Conservation (phyloP, 2,329 filamentous ascomycete species). For the Shiraia sp. region DNA sequence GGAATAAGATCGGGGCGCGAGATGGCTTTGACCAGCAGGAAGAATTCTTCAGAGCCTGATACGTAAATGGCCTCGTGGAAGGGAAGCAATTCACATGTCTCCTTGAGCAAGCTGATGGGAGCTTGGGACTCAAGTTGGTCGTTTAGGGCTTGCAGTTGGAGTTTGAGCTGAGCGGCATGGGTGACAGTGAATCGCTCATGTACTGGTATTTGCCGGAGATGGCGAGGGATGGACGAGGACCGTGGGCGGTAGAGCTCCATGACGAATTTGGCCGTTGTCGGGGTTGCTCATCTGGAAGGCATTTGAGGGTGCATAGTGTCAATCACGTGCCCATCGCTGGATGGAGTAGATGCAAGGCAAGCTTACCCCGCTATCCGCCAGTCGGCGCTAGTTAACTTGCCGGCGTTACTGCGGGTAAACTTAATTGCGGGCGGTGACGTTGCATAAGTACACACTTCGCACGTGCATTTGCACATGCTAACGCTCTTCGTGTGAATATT, state of each 20-base stretch:
- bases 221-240: slow-evolving; percentile 12
- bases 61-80: slow-evolving; percentile 17
- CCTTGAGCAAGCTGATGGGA: slow-evolving; percentile 2
- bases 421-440: too few species aligned
- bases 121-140: slow-evolving; percentile 6
- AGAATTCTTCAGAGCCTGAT: slow-evolving; percentile 22
- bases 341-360: too few species aligned
- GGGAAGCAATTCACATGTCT: slow-evolving; percentile 8
- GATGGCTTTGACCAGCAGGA: slow-evolving; percentile 17
- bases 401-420: too few species aligned
- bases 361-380: too few species aligned
- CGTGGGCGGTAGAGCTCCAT: slow-evolving; percentile 10
- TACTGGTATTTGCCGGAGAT: slow-evolving; percentile 5
- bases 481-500: too few species aligned
- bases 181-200: slow-evolving; percentile 19
- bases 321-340: too few species aligned
- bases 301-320: too few species aligned
- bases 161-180: slow-evolving; percentile 21
- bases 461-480: too few species aligned
- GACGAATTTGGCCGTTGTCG: neutral
- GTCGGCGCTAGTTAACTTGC: too few species aligned
- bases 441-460: too few species aligned
- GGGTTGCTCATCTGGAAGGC: too few species aligned
- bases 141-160: slow-evolving; percentile 25
- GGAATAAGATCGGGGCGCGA: slow-evolving; percentile 23